Evolutionary conservation across 495 filamentous ascomycete genomes (phyloP).

Genomic region (Penicillium paradoxum): DNA sequence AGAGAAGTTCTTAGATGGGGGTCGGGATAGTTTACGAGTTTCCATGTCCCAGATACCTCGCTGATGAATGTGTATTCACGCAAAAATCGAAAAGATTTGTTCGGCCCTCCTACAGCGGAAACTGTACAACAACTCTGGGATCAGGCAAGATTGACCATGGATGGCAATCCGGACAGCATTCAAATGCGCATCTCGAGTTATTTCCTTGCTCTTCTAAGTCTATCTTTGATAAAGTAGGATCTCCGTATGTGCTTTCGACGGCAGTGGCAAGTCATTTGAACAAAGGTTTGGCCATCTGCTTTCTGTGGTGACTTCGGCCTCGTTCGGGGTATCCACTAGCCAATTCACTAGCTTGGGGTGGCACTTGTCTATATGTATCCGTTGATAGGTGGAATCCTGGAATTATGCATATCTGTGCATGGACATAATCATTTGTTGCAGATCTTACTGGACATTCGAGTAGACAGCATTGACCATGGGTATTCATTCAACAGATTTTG

Average conservation of each 20-base stretch:
- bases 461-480: too few relatives aligned
- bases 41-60: slow-evolving; percentile 47
- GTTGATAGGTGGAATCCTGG: too few relatives aligned
- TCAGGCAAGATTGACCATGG: slow-evolving; percentile 3
- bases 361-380: background rate
- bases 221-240: background rate
- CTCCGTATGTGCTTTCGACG: background rate
- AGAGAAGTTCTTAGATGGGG: slow-evolving; percentile 37
- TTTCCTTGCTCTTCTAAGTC: slow-evolving; percentile 10
- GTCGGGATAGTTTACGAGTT: slow-evolving; percentile 48
- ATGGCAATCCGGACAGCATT: slow-evolving; percentile 10
- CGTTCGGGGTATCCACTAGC: background rate
- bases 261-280: background rate
- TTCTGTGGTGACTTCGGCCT: background rate
- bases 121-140: slow-evolving; percentile 25
- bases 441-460: too few relatives aligned
- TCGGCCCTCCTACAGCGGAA: slow-evolving; percentile 32
- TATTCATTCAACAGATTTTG: too few relatives aligned
- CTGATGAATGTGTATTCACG: slow-evolving; percentile 46
- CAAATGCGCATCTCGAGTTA: slow-evolving; percentile 18
- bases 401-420: too few relatives aligned
- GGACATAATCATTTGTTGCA: too few relatives aligned
- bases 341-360: background rate
- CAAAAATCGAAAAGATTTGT: slow-evolving; percentile 44
- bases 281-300: background rate